These are phyloP conservation scores for Triglochin maritima DNA, from an alignment of 106 monocot species.

Conservation along the genomic window DNA sequence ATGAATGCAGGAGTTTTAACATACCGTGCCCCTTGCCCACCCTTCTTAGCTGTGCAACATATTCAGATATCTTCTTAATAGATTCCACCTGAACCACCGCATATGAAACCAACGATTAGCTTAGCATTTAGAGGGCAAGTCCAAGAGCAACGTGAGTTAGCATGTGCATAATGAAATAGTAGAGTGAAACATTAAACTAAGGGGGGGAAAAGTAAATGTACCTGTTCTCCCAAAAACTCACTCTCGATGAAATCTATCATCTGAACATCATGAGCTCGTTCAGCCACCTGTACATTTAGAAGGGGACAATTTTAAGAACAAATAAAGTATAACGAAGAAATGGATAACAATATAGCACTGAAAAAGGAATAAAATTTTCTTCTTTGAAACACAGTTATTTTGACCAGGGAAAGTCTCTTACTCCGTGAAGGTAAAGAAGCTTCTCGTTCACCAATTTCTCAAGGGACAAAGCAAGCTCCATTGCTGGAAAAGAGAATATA, in stretches of 20 bases:
- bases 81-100: slow-evolving; percentile 53
- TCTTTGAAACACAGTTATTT: neutral
- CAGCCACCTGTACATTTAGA: slow-evolving; percentile 13
- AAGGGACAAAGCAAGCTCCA: slow-evolving; percentile 78
- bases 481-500: slow-evolving; percentile 35
- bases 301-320: neutral
- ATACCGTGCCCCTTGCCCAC: slow-evolving; percentile 91
- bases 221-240: slow-evolving; percentile 85
- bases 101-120: neutral
- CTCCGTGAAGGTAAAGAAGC: slow-evolving; percentile 64
- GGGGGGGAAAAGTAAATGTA: slow-evolving; percentile 6
- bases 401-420: slow-evolving; percentile 10
- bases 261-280: slow-evolving; percentile 43
- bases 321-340: neutral
- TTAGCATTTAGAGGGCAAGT: neutral
- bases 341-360: neutral
- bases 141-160: too few species aligned
- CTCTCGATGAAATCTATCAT: slow-evolving; percentile 64
- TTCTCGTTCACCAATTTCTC: slow-evolving; percentile 87
- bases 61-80: slow-evolving; percentile 89
- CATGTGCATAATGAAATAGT: too few species aligned
- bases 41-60: slow-evolving; percentile 85
- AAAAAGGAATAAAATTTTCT: neutral
- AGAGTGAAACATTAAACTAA: neutral
- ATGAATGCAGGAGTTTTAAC: neutral